Conservation (phyloP, 345 rosid genomes). For the Pseudoturritis turrita region DNA sequence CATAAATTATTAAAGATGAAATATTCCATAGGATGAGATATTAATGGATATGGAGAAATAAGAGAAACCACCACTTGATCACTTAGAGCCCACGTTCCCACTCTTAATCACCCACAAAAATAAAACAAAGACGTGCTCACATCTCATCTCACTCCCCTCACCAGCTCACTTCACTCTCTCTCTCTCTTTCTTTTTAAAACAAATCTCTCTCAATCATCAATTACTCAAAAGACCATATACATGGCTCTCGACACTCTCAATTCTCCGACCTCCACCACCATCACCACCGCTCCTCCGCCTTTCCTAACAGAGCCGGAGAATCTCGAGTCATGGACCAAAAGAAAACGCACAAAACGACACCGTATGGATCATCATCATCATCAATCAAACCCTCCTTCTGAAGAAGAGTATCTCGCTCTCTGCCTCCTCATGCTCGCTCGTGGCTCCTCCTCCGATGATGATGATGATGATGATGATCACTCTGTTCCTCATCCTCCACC, state of each 20-base stretch:
- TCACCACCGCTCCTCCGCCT: slow-evolving; percentile 26
- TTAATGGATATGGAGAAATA: slow-evolving; percentile 21
- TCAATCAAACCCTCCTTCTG: slow-evolving; percentile 31
- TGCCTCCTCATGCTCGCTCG: slow-evolving; percentile 54
- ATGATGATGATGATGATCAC: slow-evolving; percentile 15
- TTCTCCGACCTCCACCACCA: slow-evolving; percentile 40
- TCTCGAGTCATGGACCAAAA: slow-evolving; percentile 39
- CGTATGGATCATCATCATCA: slow-evolving; percentile 25
- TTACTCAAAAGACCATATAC: background rate
- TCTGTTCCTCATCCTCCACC: slow-evolving; percentile 21
- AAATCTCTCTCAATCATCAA: slow-evolving; percentile 11
- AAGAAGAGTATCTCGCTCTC: slow-evolving; percentile 52
- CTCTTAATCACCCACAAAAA: slow-evolving; percentile 31
- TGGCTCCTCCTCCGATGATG: slow-evolving; percentile 21
- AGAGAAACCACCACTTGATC: slow-evolving; percentile 34
- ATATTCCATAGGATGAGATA: slow-evolving; percentile 17
- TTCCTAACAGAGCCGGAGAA: slow-evolving; percentile 24
- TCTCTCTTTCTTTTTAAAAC: background rate
- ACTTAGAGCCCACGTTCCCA: slow-evolving; percentile 38
- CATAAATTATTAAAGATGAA: background rate
- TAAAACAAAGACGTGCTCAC: slow-evolving; percentile 36
- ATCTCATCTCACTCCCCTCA: slow-evolving; percentile 35
- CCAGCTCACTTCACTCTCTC: slow-evolving; percentile 40
- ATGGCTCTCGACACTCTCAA: slow-evolving; percentile 62
- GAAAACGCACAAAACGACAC: slow-evolving; percentile 50